These are phyloP conservation scores for Pseudocercospora eumusae DNA, from an alignment of 2,329 filamentous ascomycete species.

Conservation along the genomic window DNA sequence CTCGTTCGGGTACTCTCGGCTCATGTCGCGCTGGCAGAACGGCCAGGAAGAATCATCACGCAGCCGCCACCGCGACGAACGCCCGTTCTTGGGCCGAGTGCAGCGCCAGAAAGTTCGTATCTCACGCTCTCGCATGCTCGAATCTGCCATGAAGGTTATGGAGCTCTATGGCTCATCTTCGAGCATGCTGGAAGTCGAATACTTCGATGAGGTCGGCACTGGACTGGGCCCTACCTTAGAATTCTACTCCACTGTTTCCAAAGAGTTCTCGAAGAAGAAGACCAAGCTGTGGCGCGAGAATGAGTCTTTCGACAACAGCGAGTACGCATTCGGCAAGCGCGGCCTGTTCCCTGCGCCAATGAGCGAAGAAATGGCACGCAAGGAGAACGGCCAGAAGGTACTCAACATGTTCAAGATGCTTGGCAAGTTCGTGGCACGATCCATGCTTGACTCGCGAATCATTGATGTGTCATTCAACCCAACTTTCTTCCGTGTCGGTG, in stretches of 20 bases:
- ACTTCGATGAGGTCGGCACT: conserved; percentile 97
- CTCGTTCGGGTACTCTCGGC: conserved; percentile 94
- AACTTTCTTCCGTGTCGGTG: conserved; percentile 93
- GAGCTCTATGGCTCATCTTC: conserved; percentile 96
- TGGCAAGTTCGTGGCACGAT: conserved; percentile 94
- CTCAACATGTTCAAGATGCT: conserved; percentile 88
- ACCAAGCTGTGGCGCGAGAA: conserved; percentile 95
- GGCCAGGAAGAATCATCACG: conserved; percentile 80
- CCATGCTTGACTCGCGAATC: conserved; percentile 97
- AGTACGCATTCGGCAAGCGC: conserved; percentile 80
- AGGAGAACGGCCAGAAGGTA: conserved; percentile 82
- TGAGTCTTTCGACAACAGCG: conserved; percentile 69
- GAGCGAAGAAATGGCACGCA: conserved; percentile 71
- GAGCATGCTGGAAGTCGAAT: conserved; percentile 94
- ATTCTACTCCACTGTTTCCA: conserved; percentile 96
- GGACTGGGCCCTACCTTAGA: conserved; percentile 93
- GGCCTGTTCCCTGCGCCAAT: conserved; percentile 92
- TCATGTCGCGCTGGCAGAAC: conserved; percentile 95
- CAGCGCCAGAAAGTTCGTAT: conserved; percentile 99
- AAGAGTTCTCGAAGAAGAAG: conserved; percentile 96
- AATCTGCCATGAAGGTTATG: conserved; percentile 98
- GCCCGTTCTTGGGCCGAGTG: conserved; percentile 84
- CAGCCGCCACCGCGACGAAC: conserved; percentile 80
- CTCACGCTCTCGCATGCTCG: conserved; percentile 87
- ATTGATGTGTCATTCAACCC: conserved; percentile 98